phyloP scores from a whole-genome alignment of 345 rosid genomes.

The Eucalyptus marginata region DNA sequence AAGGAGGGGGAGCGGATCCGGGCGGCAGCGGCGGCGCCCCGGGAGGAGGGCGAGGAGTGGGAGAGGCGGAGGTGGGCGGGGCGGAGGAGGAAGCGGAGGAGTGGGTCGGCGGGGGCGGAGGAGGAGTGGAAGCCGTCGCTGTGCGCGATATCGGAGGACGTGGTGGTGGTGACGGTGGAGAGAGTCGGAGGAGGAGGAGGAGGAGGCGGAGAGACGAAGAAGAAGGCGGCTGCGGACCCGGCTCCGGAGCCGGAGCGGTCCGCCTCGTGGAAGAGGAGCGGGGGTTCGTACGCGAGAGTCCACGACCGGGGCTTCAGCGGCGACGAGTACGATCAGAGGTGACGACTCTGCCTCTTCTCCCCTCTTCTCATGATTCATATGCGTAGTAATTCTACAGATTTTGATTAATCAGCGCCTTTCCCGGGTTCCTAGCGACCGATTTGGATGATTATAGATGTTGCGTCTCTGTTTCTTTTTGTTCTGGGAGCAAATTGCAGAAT shows the following conservation, averaged over 20 bases:
- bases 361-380: background rate
- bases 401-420: background rate
- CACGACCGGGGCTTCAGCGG: constrained; percentile 2
- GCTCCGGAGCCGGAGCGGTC: constrained; percentile 13
- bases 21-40: background rate
- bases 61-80: constrained; percentile 7
- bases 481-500: background rate
- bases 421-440: background rate
- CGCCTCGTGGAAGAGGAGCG: background rate
- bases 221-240: background rate
- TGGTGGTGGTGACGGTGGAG: background rate
- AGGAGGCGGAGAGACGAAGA: background rate
- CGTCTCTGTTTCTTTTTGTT: background rate
- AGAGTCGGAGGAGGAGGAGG: background rate
- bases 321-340: background rate
- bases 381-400: background rate
- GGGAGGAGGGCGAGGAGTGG: background rate
- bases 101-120: background rate
- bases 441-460: background rate
- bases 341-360: background rate
- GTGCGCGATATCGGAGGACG: constrained; percentile 46
- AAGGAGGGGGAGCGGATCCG: background rate
- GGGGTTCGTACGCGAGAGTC: constrained; percentile 2
- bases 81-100: background rate
- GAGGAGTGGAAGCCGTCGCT: constrained; percentile 63